Conservation (phyloP, 805 yeast species). For the Komagataella populi region DNA sequence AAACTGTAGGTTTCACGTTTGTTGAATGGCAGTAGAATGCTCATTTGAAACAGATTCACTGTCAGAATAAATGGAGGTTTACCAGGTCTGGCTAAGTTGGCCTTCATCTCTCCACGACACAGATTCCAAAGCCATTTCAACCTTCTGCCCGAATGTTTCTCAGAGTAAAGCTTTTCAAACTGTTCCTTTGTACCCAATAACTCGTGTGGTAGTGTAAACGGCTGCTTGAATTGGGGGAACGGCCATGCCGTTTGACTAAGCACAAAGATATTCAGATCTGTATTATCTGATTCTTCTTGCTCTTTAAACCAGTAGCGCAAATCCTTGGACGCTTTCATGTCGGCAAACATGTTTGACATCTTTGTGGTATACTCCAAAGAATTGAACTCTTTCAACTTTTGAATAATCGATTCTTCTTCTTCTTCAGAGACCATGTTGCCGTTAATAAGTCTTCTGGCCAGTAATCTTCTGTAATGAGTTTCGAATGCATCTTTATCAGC, state of each 20-base stretch:
- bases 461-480: conserved; percentile 75
- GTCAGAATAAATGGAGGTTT: conserved; percentile 72
- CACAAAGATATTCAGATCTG: conserved; percentile 59
- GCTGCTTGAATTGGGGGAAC: conserved; percentile 29
- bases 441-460: conserved; percentile 82
- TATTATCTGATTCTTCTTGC: conserved; percentile 22
- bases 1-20: conserved; percentile 46
- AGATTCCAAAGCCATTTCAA: conserved; percentile 94
- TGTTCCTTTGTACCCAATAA: conserved; percentile 50
- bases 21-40: conserved; percentile 77
- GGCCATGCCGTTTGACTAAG: conserved; percentile 91
- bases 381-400: conserved; percentile 77
- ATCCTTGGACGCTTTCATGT: conserved; percentile 74
- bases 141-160: conserved; percentile 75
- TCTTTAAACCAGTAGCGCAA: conserved; percentile 47
- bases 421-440: conserved; percentile 78
- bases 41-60: conserved; percentile 77
- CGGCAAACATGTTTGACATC: conserved; percentile 92
- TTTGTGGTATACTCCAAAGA: conserved; percentile 88
- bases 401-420: conserved; percentile 73
- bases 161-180: conserved; percentile 54
- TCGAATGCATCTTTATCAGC: conserved; percentile 95
- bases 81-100: conserved; percentile 69
- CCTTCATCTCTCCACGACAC: conserved; percentile 84
- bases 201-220: conserved; percentile 54